A percentile compares a stretch with the other conserved stretches of the same genome.
Conservation (phyloP, 345 rosid genomes). For the Luvunga scandens region DNA sequence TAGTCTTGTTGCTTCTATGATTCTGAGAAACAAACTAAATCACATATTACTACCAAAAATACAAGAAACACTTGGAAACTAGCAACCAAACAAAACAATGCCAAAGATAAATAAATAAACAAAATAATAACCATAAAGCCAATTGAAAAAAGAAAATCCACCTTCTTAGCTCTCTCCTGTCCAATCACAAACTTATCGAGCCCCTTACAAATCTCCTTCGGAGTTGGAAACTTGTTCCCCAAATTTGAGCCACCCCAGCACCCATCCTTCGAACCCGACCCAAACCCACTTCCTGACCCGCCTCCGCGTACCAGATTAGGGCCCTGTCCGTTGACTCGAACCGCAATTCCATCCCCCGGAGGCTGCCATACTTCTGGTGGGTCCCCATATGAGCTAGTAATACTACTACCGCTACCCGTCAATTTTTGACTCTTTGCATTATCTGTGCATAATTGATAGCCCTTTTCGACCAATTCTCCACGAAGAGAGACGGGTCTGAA, state of each 20-base stretch:
- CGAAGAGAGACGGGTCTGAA: slow-evolving; percentile 60
- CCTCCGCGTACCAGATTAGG: slow-evolving; percentile 39
- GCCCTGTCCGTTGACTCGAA: slow-evolving; percentile 40
- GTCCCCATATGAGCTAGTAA: slow-evolving; percentile 61
- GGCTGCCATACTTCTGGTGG: slow-evolving; percentile 99
- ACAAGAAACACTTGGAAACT: not conserved
- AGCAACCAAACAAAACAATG: not conserved
- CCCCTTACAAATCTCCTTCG: slow-evolving; percentile 93
- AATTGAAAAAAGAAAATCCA: slow-evolving; percentile 16
- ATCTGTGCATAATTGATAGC: slow-evolving; percentile 32
- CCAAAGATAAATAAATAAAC: not conserved
- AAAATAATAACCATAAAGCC: not conserved
- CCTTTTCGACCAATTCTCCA: slow-evolving; percentile 51
- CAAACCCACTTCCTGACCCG: slow-evolving; percentile 39
- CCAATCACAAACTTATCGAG: slow-evolving; percentile 96
- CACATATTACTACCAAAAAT: not conserved
- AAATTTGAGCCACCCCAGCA: slow-evolving; percentile 92
- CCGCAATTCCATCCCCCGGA: slow-evolving; percentile 76
- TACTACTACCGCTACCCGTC: slow-evolving; percentile 21
- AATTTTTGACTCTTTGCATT: slow-evolving; percentile 23
- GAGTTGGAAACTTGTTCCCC: slow-evolving; percentile 88
- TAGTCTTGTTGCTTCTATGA: not conserved
- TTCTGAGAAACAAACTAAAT: not conserved
- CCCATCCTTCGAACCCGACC: slow-evolving; percentile 60
- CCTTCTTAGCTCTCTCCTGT: slow-evolving; percentile 97